A percentile compares a stretch with the other conserved stretches of the same genome.
These are phyloP conservation scores for Aspergillus sp. DNA, from an alignment of 2,329 filamentous ascomycete genomes.

Conservation along the genomic window DNA sequence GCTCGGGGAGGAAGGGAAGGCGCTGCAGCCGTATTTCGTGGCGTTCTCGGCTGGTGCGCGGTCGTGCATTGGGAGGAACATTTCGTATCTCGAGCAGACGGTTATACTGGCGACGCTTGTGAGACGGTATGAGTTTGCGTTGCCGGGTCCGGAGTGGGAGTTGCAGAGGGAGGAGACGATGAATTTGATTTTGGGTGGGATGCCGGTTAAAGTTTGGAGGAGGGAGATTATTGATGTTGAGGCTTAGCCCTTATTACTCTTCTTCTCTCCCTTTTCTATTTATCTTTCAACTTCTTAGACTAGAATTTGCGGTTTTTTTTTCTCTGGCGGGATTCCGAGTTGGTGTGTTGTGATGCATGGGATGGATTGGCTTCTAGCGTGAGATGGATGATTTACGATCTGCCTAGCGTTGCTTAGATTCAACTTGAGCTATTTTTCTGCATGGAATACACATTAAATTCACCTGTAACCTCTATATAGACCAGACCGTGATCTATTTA, in stretches of 20 bases:
- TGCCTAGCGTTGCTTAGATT: neutral
- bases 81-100: conserved; percentile 53
- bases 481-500: neutral
- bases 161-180: conserved; percentile 34
- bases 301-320: neutral
- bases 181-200: conserved; percentile 37
- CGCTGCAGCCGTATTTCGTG: conserved; percentile 45
- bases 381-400: neutral
- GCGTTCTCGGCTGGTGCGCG: conserved; percentile 47
- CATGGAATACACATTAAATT: neutral
- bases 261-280: conserved; percentile 1
- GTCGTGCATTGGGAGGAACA: conserved; percentile 49
- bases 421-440: neutral
- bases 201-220: conserved; percentile 40
- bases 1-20: conserved; percentile 47
- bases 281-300: neutral
- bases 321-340: neutral
- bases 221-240: conserved; percentile 18
- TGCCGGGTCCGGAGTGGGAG: conserved; percentile 33
- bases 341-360: neutral
- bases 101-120: conserved; percentile 52
- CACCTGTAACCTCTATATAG: neutral
- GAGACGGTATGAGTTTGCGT: conserved; percentile 37
- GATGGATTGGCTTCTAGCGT: neutral
- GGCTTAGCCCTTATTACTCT: conserved; percentile 1